Evolutionary conservation across 176 grass and related monocot genomes (phyloP).

Genomic region (Oryza nivara): DNA sequence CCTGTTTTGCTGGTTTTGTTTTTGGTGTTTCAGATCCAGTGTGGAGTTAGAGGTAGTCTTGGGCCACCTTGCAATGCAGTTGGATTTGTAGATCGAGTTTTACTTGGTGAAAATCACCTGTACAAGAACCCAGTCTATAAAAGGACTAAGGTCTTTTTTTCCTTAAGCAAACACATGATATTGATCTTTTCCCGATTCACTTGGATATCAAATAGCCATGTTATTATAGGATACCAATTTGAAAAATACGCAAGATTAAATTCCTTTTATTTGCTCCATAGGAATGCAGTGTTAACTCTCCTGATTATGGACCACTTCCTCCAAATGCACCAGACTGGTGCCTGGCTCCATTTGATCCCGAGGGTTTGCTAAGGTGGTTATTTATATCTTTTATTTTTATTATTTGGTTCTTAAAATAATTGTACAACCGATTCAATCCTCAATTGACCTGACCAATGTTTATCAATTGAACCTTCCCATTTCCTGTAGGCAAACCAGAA

Average conservation of each 20-base stretch:
- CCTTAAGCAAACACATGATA: background rate
- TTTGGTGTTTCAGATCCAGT: slow-evolving; percentile 61
- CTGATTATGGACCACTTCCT: slow-evolving; percentile 89
- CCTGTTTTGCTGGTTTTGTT: slow-evolving; percentile 32
- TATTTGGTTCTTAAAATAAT: background rate
- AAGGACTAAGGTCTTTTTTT: slow-evolving; percentile 87
- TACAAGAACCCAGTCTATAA: slow-evolving; percentile 84
- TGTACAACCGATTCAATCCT: background rate
- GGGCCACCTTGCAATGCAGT: slow-evolving; percentile 94
- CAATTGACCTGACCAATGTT: slow-evolving; percentile 1
- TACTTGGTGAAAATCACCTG: slow-evolving; percentile 85
- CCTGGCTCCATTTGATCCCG: slow-evolving; percentile 87
- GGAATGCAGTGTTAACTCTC: slow-evolving; percentile 96
- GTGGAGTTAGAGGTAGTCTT: slow-evolving; percentile 81
- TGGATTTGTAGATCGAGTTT: slow-evolving; percentile 72
- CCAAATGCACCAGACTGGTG: slow-evolving; percentile 86
- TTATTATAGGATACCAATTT: slow-evolving; percentile 10
- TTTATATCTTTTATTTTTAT: background rate
- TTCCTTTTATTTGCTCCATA: slow-evolving; percentile 36
- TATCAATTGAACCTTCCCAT: background rate
- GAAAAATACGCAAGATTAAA: background rate
- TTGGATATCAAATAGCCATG: slow-evolving; percentile 1
- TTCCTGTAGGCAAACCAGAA: slow-evolving; percentile 16
- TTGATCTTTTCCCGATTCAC: background rate
- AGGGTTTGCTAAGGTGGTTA: slow-evolving; percentile 88